These are phyloP conservation scores for Gossypium schwendimanii DNA, from an alignment of 441 rosid species.

Conservation along the genomic window DNA sequence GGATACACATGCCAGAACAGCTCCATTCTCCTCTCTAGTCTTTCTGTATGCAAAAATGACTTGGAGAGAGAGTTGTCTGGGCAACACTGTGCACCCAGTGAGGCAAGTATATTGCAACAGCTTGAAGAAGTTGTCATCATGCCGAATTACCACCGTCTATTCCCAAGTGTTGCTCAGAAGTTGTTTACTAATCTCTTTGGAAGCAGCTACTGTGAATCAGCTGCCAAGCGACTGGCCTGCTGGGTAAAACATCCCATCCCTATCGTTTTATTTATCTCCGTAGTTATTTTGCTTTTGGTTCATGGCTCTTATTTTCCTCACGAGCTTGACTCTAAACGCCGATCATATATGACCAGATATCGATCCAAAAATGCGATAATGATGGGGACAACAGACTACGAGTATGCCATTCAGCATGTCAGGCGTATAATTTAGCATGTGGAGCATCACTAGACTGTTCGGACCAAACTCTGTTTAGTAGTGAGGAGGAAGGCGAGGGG, in stretches of 20 bases:
- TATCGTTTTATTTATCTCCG: neutral
- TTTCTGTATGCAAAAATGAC: conserved; percentile 76
- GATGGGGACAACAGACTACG: conserved; percentile 93
- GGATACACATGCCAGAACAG: conserved; percentile 97
- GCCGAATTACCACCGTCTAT: conserved; percentile 88
- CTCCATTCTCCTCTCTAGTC: conserved; percentile 69
- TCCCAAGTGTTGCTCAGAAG: conserved; percentile 84
- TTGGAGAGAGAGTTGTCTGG: conserved; percentile 64
- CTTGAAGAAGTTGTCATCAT: conserved; percentile 92
- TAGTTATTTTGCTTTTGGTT: neutral
- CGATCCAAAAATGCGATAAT: conserved; percentile 86
- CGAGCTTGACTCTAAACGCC: neutral
- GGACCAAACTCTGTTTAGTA: conserved; percentile 91
- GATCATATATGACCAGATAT: conserved; percentile 46
- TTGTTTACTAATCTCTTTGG: conserved; percentile 66
- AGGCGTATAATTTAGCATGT: conserved; percentile 80
- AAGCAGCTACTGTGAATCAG: conserved; percentile 71
- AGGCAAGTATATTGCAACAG: conserved; percentile 82
- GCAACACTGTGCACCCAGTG: conserved; percentile 94
- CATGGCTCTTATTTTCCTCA: neutral
- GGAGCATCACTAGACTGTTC: conserved; percentile 96
- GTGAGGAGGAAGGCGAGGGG: conserved; percentile 58
- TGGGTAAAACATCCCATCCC: conserved; percentile 48
- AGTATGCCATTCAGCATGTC: conserved; percentile 91
- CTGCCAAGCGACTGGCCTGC: conserved; percentile 90